Evolutionary conservation across 331 rosid genomes (phyloP), one percentile per base, ranked within the genome.

Genomic region (Acacia pycnantha): DNA sequence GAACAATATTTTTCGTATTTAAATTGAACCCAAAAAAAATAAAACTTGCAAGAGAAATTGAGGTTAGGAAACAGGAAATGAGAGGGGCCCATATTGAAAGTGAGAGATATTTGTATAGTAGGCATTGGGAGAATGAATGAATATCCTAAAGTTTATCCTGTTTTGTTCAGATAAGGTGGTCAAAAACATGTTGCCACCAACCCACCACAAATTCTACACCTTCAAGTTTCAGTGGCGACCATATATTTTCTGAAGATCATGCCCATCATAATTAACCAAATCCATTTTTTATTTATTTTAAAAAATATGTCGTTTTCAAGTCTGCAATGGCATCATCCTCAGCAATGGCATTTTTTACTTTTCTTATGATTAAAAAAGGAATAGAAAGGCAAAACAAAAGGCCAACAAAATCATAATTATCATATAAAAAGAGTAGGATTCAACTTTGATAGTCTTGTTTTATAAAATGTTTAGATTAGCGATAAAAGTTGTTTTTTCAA

Each of bases 121-220:
- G 11, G 19, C 16, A 16, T 50, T 0, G 19, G 19, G 19, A 14
- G 56, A 14, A 53, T 8, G 64, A 7, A 16, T 33, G 35, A 18
- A 53, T 54, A 64, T 77, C 15, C 70, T 41, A 33, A 59, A 76
- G 43, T 64, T 76, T 71, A 62, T 81, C 72, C 72, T 8, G 47
- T 76, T 70, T 70, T 21, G 5, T 80, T 47, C 18, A 53, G 84
- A 80, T 76, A 84, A 79, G 81, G 80, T 8, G 40, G 58, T 56
- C 66, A 74, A 27, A 59, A 41, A 24, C 53, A 44, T 26, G 80
- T 16, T 24, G 76, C 19, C 41, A 58, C 35, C n/a, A 4, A 31
- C 73, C 69, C 70, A 19, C 82, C 82, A 80, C 82, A 67, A 75
- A 61, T 22, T 80, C 29, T 21, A 15, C 51, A 40, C 22, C 67